Evolutionary conservation across 2,329 filamentous ascomycete genomes (phyloP), one percentile per base, ranked within the genome.

Genomic region (Lachnellula occidentalis): DNA sequence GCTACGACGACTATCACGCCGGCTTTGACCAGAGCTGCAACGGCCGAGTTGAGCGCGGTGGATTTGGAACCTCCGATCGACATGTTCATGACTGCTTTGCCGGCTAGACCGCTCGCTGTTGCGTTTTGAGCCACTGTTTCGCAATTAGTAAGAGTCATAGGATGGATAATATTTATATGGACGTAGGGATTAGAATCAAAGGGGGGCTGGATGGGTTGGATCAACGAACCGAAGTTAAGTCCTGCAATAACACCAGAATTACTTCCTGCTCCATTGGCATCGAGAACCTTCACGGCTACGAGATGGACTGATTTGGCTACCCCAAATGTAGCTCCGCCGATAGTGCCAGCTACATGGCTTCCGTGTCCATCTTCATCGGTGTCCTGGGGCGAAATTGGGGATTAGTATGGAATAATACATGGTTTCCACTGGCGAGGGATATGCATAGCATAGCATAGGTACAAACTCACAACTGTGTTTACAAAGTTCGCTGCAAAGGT

Each of bases 231-330:
- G 67, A 60, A 74, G 66, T 54, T 69, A 64, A 87, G 77, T 57
- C 83, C 84, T n/a, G 74, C 69, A 48, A 87, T 74, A 50, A 86
- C 74, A 51, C 55, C 58, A 17, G 76, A 74, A 67, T 75, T 79
- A 53, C 73, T 70, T 42, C 79, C 80, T 27, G 71, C 71, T 54
- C 73, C 72, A 42, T 58, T 45, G 8, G 58, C 60, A 48, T 66
- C 62, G 9, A 71, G 61, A 39, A 72, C 70, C 59, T 74, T 74
- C 51, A 74, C 70, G n/a, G 66, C 70, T 17, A 71, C 62, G 15
- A 74, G 51, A 24, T 55, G 63, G 27, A 65, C 67, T 19, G 63
- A 57, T 62, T 74, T 74, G 17, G 70, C 67, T 9, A 74, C 70
- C 46, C 73, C 73, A 54, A 69, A 74, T 2, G 67, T 72, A 6